Evolutionary conservation across 225 moss, liverwort and hornwort species (phyloP).

Genomic region (Thuidium tamariscinum): DNA sequence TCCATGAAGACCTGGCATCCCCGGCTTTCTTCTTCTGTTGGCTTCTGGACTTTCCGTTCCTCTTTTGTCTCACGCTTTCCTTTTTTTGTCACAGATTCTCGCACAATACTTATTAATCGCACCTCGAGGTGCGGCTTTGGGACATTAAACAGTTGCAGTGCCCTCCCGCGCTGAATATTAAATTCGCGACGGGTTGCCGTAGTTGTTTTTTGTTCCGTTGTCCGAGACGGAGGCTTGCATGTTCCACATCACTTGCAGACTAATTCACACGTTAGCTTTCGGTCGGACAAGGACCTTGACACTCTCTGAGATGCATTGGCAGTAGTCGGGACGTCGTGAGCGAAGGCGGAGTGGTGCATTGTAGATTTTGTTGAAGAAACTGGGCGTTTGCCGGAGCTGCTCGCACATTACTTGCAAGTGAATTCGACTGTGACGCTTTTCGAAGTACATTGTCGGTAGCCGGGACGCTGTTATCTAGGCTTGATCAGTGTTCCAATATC

Average conservation of each 20-base stretch:
- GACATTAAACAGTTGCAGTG: not conserved
- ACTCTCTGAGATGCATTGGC: not conserved
- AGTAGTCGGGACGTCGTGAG: not conserved
- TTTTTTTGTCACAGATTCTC: not conserved
- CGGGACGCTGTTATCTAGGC: not conserved
- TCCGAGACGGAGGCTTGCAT: not conserved
- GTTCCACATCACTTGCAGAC: not conserved
- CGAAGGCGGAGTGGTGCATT: not conserved
- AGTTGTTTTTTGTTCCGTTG: not conserved
- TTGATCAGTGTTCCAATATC: not conserved
- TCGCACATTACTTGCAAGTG: not conserved
- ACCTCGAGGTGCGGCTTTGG: not conserved
- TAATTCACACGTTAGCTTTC: not conserved
- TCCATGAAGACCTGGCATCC: not conserved
- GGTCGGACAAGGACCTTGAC: not conserved
- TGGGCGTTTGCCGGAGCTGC: not conserved
- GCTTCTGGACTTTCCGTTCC: not conserved
- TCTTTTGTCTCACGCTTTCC: not conserved
- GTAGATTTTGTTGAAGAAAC: not conserved
- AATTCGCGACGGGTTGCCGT: not conserved
- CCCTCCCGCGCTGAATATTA: not conserved
- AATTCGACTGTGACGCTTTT: not conserved
- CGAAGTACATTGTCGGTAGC: not conserved
- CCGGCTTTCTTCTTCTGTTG: not conserved
- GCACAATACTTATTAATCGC: not conserved